Conservation (phyloP, 371 early-diverging fungal species). For the Mucor mucedo region DNA sequence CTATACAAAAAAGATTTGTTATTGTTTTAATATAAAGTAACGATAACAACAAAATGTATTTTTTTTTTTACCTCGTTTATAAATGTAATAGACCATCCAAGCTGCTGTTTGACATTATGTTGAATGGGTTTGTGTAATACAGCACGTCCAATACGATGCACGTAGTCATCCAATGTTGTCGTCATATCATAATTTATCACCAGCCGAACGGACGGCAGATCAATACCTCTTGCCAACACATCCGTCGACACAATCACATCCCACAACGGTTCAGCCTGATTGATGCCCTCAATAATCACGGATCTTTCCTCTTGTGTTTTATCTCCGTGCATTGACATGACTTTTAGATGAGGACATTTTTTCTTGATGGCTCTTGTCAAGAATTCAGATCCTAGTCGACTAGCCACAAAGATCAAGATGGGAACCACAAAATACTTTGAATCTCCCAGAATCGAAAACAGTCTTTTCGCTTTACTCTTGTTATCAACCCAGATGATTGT, state of each 20-base stretch:
- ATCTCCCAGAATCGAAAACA: constrained; percentile 60
- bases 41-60: not conserved
- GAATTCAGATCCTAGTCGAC: constrained; percentile 60
- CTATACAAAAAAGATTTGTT: constrained; percentile 16
- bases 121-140: constrained; percentile 38
- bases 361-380: constrained; percentile 54
- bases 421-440: constrained; percentile 63
- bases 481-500: constrained; percentile 71
- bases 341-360: constrained; percentile 41
- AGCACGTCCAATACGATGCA: constrained; percentile 65
- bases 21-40: not conserved
- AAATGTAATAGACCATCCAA: constrained; percentile 64
- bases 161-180: constrained; percentile 58
- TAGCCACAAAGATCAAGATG: constrained; percentile 62
- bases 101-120: constrained; percentile 26
- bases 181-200: constrained; percentile 72
- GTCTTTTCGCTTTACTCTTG: constrained; percentile 60
- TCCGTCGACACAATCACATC: constrained; percentile 63
- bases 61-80: constrained; percentile 51
- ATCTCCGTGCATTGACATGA: constrained; percentile 60
- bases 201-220: constrained; percentile 52
- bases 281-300: constrained; percentile 37
- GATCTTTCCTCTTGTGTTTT: constrained; percentile 56
- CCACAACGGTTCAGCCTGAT: constrained; percentile 37
- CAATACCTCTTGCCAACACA: constrained; percentile 59